Conservation (phyloP, 2,329 filamentous ascomycete species). For the Zymoseptoria crescenta region DNA sequence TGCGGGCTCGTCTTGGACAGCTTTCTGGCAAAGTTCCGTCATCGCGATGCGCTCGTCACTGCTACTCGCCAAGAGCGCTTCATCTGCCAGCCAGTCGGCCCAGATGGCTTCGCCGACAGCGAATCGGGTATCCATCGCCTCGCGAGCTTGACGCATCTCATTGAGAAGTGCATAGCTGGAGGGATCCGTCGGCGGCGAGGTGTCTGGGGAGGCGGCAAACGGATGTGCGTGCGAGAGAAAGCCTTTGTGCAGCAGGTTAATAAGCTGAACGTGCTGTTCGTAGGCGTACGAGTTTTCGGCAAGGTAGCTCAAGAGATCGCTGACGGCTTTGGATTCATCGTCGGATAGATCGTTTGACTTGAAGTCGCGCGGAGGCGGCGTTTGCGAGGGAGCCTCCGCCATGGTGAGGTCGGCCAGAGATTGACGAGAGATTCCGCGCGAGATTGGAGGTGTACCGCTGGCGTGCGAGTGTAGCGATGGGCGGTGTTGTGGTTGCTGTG, state of each 20-base stretch:
- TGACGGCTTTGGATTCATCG: constrained; percentile 37
- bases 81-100: constrained; percentile 69
- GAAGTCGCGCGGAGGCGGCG: constrained; percentile 36
- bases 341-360: constrained; percentile 36
- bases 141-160: constrained; percentile 44
- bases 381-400: constrained; percentile 39
- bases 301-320: constrained; percentile 37
- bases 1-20: constrained; percentile 62
- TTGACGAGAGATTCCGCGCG: constrained; percentile 35
- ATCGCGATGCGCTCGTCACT: constrained; percentile 61
- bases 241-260: constrained; percentile 43
- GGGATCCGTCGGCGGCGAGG: constrained; percentile 24
- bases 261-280: constrained; percentile 40
- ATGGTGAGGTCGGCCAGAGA: constrained; percentile 41
- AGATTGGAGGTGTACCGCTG: constrained; percentile 26
- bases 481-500: constrained; percentile 27
- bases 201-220: constrained; percentile 16
- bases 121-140: constrained; percentile 55
- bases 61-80: constrained; percentile 52
- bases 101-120: constrained; percentile 70
- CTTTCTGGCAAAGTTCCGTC: constrained; percentile 64
- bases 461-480: constrained; percentile 10
- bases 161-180: constrained; percentile 38
- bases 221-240: constrained; percentile 36
- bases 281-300: constrained; percentile 44